phyloP scores from a whole-genome alignment of 2,329 filamentous ascomycete genomes.

The Epichloe hybrida region DNA sequence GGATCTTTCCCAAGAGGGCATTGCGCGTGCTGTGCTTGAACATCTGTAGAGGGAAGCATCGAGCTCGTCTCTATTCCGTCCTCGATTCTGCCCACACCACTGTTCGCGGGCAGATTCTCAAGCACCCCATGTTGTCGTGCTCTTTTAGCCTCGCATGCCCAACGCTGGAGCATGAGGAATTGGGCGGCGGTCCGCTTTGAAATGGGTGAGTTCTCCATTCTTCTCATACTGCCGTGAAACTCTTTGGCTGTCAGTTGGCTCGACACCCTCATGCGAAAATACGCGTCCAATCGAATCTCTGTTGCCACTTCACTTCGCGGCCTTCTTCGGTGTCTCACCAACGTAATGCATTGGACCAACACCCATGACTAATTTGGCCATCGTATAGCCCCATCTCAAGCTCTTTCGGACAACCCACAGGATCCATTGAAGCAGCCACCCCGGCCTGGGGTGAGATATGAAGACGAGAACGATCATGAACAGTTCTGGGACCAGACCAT shows the following conservation, averaged over 20 bases:
- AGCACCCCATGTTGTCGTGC: conserved; percentile 3
- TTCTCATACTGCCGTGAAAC: conserved; percentile 2
- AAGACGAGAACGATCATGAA: conserved; percentile 39
- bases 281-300: not conserved
- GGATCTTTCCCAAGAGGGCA: too few species aligned
- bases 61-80: not conserved
- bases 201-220: conserved; percentile 12
- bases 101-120: not conserved
- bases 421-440: conserved; percentile 39
- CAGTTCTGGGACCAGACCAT: conserved; percentile 37
- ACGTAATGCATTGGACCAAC: not conserved
- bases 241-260: not conserved
- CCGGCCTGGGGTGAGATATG: conserved; percentile 35
- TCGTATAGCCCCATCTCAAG: conserved; percentile 41
- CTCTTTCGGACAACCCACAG: conserved; percentile 40
- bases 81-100: not conserved
- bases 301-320: not conserved
- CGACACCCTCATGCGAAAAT: not conserved
- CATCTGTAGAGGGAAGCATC: not conserved
- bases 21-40: not conserved
- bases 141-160: conserved; percentile 9
- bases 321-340: conserved; percentile 1
- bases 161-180: conserved; percentile 9
- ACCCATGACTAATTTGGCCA: conserved; percentile 2
- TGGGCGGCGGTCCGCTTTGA: conserved; percentile 12